Evolutionary conservation across 192 early-diverging fungal genomes (phyloP).

Genomic region (Martensiomyces pterosporus): DNA sequence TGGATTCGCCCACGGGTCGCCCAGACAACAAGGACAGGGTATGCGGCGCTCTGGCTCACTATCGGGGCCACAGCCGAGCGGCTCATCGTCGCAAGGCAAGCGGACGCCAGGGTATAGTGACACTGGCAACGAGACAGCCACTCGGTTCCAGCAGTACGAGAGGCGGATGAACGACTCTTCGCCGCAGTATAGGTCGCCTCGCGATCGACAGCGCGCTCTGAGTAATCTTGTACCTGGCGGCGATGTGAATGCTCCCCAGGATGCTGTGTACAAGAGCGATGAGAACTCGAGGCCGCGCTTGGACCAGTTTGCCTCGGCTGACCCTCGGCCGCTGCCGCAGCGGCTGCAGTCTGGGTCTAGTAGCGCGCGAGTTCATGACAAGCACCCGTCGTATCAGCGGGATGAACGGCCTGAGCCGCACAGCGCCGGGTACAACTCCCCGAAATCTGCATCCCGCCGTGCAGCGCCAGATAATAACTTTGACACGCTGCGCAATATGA

Average conservation of each 20-base stretch:
- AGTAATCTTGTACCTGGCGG: not conserved
- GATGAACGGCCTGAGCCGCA: slow-evolving; percentile 8
- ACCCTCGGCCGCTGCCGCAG: slow-evolving; percentile 9
- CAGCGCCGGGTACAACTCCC: slow-evolving; percentile 17
- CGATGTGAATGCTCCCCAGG: not conserved
- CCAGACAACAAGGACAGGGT: not conserved
- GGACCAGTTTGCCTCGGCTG: slow-evolving; percentile 2
- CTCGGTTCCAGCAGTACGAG: slow-evolving; percentile 42
- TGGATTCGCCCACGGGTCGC: not conserved
- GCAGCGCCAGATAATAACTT: slow-evolving; percentile 16
- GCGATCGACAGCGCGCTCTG: slow-evolving; percentile 19
- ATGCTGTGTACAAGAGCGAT: no score
- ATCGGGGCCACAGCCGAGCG: no score
- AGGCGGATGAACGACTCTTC: slow-evolving; percentile 15
- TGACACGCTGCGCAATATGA: slow-evolving; percentile 20
- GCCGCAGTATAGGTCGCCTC: slow-evolving; percentile 29
- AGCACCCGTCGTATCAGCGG: not conserved
- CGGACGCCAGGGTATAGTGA: no score
- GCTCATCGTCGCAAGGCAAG: slow-evolving; percentile 7
- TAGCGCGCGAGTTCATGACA: slow-evolving; percentile 4
- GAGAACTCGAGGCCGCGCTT: slow-evolving; percentile 2
- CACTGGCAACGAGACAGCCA: no score
- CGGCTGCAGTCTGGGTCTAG: slow-evolving; percentile 11
- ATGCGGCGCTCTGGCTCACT: no score
- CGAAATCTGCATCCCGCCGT: slow-evolving; percentile 25